Conservation (phyloP, 495 filamentous ascomycete genomes). For the Hamigera avellanea region DNA sequence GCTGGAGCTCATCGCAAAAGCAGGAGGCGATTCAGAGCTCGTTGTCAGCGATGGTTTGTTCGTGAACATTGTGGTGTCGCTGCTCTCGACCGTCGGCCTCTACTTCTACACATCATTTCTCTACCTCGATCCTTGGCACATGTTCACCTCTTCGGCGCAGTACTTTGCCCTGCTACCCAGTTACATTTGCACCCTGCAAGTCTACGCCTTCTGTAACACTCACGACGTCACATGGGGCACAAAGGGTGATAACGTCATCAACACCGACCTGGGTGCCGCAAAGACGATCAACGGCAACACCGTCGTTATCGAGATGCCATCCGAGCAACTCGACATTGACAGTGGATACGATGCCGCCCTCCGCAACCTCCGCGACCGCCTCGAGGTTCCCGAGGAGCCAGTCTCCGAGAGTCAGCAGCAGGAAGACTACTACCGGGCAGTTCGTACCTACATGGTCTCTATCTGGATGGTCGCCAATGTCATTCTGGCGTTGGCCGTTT, state of each 20-base stretch:
- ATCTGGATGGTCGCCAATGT: constrained; percentile 90
- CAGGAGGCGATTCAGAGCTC: constrained; percentile 30
- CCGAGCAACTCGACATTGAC: constrained; percentile 96
- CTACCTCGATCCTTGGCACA: constrained; percentile 98
- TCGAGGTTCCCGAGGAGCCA: constrained; percentile 58
- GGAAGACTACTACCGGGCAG: constrained; percentile 96
- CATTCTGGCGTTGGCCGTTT: constrained; percentile 83
- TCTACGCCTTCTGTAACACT: constrained; percentile 99
- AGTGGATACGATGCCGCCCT: constrained; percentile 94
- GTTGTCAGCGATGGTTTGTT: constrained; percentile 74
- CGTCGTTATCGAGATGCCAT: constrained; percentile 82
- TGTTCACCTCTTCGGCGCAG: constrained; percentile 88
- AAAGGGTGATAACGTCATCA: constrained; percentile 92
- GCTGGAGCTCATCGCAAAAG: constrained; percentile 52
- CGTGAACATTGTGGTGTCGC: constrained; percentile 89
- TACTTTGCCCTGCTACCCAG: constrained; percentile 86
- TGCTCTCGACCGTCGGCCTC: constrained; percentile 75
- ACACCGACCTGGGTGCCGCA: constrained; percentile 82
- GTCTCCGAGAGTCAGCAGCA: constrained; percentile 72
- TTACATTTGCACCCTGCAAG: constrained; percentile 95
- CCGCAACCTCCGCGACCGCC: constrained; percentile 84
- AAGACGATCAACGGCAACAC: constrained; percentile 57
- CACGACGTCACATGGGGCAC: constrained; percentile 99
- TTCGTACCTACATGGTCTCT: constrained; percentile 98
- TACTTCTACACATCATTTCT: constrained; percentile 95